These are phyloP conservation scores for Lentinula novae-zelandiae DNA, from an alignment of 1,284 basidiomycete species.

Conservation along the genomic window DNA sequence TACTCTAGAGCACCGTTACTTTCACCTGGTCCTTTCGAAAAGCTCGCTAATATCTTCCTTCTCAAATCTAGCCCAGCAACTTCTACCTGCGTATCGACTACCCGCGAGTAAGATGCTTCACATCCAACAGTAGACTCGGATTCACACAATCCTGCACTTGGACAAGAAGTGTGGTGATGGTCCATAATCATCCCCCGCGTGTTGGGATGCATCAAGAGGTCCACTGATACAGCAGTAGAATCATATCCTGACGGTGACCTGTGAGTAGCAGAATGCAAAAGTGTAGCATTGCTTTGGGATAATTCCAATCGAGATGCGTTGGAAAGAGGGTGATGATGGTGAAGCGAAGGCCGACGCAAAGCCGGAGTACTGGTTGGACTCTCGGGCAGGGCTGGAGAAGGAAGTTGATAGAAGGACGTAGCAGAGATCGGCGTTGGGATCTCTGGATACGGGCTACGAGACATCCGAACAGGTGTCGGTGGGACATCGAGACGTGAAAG, in stretches of 20 bases:
- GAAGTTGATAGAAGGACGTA: background rate
- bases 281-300: background rate
- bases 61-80: constrained; percentile 8
- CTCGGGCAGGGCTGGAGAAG: background rate
- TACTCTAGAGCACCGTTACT: constrained; percentile 7
- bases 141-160: constrained; percentile 1
- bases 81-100: background rate
- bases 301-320: constrained; percentile 7
- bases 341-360: constrained; percentile 1
- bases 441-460: constrained; percentile 1
- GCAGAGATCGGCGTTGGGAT: constrained; percentile 8
- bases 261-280: constrained; percentile 9
- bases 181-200: constrained; percentile 11
- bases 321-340: constrained; percentile 5
- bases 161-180: constrained; percentile 7
- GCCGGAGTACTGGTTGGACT: background rate
- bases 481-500: background rate
- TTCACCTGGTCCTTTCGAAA: background rate
- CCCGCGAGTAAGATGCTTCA: background rate
- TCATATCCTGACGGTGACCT: constrained; percentile 7
- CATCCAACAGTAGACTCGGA: constrained; percentile 6
- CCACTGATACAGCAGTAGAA: background rate
- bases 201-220: background rate
- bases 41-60: constrained; percentile 11
- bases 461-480: background rate